Evolutionary conservation across 352 stramenopile species (phyloP), one percentile per base, ranked within the genome.

Genomic region (Phytophthora melonis): DNA sequence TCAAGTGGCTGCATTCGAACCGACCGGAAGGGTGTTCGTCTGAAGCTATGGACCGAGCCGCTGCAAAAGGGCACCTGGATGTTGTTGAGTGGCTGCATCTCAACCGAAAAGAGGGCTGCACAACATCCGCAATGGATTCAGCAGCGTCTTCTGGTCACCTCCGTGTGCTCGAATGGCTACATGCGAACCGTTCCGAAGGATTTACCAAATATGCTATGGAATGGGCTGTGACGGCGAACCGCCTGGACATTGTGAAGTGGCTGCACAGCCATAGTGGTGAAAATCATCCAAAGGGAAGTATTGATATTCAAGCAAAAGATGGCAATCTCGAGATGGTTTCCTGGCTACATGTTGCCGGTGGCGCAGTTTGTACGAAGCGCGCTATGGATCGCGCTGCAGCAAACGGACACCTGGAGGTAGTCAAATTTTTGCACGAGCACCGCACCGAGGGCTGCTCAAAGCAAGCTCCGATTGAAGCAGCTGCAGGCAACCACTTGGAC

Each of bases 11-110:
- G 5, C 57, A 63, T 53, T 14, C 27, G 34, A 41, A 43, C n/a
- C 25, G 25, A 27, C 16, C 2, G 6, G 59, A 66, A 41, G 19
- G 16, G 3, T 50, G 57, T 8, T 34, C n/a, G 7, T 36, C 34
- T 6, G 4, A n/a, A 13, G 50, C 61, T 10, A 59, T 68, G 19
- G 61, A 60, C 53, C 19, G 39, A 21, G 50, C 49, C 11, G 47
- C 47, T 34, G 30, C 32, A 7, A 36, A 58, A 4, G 49, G 49
- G 3, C 13, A 55, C 19, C 19, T 66, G 7, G 30, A 57, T 10
- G 59, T 66, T 50, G 13, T 58, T 19, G 14, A 53, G 19, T 68
- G 61, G 61, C 21, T 68, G 13, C 49, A 60, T 13, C 3, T 5
- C 14, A 60, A 68, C 9, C 3, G 39, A 11, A 47, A 3, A 0